Conservation (phyloP, 2,329 filamentous ascomycete species). For the Acrodontium crateriforme region DNA sequence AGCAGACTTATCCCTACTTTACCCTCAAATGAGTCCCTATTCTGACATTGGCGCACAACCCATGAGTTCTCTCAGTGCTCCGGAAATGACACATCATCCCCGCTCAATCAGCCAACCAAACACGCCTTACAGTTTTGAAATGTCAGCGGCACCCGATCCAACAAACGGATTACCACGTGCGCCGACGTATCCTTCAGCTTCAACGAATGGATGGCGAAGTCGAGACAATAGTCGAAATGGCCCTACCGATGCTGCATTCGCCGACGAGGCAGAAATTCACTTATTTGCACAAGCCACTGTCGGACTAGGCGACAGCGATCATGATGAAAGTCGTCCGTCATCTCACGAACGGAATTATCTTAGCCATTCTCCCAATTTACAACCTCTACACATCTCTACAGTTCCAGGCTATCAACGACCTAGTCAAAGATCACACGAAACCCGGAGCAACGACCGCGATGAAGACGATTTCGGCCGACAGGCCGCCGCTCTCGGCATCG, state of each 20-base stretch:
- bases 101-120: slow-evolving; percentile 17
- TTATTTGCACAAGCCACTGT: slow-evolving; percentile 21
- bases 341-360: neutral
- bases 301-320: slow-evolving; percentile 15
- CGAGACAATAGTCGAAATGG: slow-evolving; percentile 6
- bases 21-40: slow-evolving; percentile 14
- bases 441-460: neutral
- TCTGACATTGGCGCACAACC: slow-evolving; percentile 4
- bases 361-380: neutral
- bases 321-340: slow-evolving; percentile 3
- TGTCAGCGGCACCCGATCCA: slow-evolving; percentile 4
- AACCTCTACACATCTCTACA: neutral
- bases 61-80: slow-evolving; percentile 4
- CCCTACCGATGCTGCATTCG: slow-evolving; percentile 13
- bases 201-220: slow-evolving; percentile 2
- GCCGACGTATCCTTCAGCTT: slow-evolving; percentile 10
- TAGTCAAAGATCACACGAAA: slow-evolving; percentile 1
- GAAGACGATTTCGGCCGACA: slow-evolving; percentile 2
- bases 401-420: neutral
- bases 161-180: slow-evolving; percentile 6
- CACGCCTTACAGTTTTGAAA: slow-evolving; percentile 6
- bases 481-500: no score
- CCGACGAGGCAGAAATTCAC: slow-evolving; percentile 17
- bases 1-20: no score
- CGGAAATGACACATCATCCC: slow-evolving; percentile 3